Base-by-base conservation (phyloP, 345 rosid species). In the Stellera chamaejasme region DNA sequence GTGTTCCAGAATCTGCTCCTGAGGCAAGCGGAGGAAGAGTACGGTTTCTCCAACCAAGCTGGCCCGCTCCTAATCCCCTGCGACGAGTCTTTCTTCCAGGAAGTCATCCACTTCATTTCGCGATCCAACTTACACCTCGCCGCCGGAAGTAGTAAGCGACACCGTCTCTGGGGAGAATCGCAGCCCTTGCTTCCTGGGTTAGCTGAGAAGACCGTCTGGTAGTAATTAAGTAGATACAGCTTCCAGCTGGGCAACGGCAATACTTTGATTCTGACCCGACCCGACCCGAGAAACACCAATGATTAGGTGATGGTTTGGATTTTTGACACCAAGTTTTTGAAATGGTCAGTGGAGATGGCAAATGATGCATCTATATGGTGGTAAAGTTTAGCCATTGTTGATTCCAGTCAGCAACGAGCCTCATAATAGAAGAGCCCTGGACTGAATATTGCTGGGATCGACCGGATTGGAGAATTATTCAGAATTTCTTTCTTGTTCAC, bases 1-100 rank as follows among this genome's bases (percentile, higher is more conserved):
- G 69, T 79, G 15, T 85, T 89, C 70, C 64, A 68, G 52, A 62
- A 67, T n/a, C n/a, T n/a, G 1, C 81, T 89, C 14, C 78, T 89
- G 27, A 67, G 72, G 1, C 72, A 72, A 15, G 87, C 91, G 16
- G 96, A 85, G 69, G 96, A 89, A 59, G 89, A 79, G 72, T 85
- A 76, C 63, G 96, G 96, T 0, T 89, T 85, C 82, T 47, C 60
- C 3, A 70, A 73, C 67, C 63, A 13, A 0, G 96, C n/a, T n/a
- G n/a, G 96, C 11, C 89, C 80, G 13, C 62, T 89, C 13, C 69
- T 79, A 5, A 65, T 89, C 54, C 96, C 96, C 6, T 89, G 96
- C 13, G 87, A 85, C 41, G 96, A 85, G 62, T 67, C 78, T 2
- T 60, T 73, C 25, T 88, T 88, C 54, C 94, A 88, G 45, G 85